Percentiles rank a stretch among this genome's conserved stretches.
These are phyloP conservation scores for Triticum dicoccoides DNA, from an alignment of 176 grass and related monocot genomes.

Conservation along the genomic window DNA sequence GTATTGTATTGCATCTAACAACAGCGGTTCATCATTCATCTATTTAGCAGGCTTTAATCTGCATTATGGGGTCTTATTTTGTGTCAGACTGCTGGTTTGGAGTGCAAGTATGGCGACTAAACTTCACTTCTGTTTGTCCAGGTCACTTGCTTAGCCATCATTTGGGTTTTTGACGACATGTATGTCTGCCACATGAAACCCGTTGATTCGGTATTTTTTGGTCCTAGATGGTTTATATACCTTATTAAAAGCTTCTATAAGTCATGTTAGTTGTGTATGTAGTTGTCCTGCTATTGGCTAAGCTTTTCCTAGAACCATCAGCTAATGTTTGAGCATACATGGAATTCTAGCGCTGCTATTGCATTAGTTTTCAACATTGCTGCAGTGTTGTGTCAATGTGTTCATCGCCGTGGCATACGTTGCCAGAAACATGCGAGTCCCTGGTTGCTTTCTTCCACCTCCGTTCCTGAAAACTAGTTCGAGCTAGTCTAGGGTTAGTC, in stretches of 20 bases:
- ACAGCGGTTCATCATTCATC: background rate
- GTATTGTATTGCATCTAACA: background rate
- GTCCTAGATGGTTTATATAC: background rate
- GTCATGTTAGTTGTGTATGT: background rate
- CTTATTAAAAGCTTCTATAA: background rate
- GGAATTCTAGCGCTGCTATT: too few species aligned
- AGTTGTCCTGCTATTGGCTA: background rate
- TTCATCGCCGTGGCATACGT: too few species aligned
- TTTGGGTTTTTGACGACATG: background rate
- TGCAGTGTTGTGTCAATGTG: too few species aligned
- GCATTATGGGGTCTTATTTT: background rate
- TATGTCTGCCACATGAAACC: background rate
- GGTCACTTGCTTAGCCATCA: background rate
- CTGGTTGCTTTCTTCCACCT: too few species aligned
- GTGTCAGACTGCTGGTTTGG: background rate
- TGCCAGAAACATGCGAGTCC: too few species aligned
- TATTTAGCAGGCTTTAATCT: background rate
- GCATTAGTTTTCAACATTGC: too few species aligned
- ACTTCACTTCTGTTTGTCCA: background rate
- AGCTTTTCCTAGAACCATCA: background rate
- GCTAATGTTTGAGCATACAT: background rate
- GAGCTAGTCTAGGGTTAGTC: too few species aligned
- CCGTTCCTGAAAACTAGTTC: too few species aligned
- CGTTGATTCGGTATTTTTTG: background rate
- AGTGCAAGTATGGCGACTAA: background rate